Conservation (phyloP, 2,329 filamentous ascomycete genomes). For the Emericellopsis atlantica region DNA sequence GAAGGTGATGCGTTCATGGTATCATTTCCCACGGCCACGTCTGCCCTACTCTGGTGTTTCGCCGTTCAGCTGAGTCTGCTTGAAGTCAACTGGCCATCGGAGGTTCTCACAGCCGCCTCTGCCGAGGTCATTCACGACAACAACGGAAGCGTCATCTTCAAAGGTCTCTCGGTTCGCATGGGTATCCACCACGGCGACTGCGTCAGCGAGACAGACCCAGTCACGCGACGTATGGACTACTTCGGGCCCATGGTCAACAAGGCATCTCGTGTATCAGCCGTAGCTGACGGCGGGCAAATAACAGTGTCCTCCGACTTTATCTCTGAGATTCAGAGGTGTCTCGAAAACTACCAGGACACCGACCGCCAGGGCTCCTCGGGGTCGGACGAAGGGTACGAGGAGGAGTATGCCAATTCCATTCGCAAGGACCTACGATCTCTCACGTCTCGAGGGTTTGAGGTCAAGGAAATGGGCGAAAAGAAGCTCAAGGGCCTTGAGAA, state of each 20-base stretch:
- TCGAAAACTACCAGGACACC: conserved; percentile 81
- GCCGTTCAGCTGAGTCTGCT: conserved; percentile 81
- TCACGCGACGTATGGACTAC: conserved; percentile 97
- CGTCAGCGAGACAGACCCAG: conserved; percentile 89
- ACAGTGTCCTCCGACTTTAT: conserved; percentile 97
- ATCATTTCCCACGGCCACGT: conserved; percentile 91
- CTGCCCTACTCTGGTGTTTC: conserved; percentile 91
- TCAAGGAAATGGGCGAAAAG: conserved; percentile 89
- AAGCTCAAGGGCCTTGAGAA: conserved; percentile 97
- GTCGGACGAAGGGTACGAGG: conserved; percentile 50
- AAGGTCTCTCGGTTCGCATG: conserved; percentile 91
- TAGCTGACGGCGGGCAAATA: conserved; percentile 93
- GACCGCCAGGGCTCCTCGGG: conserved; percentile 56
- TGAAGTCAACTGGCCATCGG: conserved; percentile 83
- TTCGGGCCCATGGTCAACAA: conserved; percentile 99
- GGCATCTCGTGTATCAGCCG: conserved; percentile 82
- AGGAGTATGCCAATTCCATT: conserved; percentile 62
- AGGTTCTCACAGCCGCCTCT: conserved; percentile 76
- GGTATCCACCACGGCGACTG: conserved; percentile 92
- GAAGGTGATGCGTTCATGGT: conserved; percentile 99
- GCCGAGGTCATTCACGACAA: conserved; percentile 74
- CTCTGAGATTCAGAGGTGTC: conserved; percentile 81
- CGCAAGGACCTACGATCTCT: conserved; percentile 78
- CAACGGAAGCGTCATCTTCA: conserved; percentile 83
- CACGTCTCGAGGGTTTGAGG: conserved; percentile 85